Base-by-base conservation (phyloP, 2,329 filamentous ascomycete genomes). In the Neonectria faginata region DNA sequence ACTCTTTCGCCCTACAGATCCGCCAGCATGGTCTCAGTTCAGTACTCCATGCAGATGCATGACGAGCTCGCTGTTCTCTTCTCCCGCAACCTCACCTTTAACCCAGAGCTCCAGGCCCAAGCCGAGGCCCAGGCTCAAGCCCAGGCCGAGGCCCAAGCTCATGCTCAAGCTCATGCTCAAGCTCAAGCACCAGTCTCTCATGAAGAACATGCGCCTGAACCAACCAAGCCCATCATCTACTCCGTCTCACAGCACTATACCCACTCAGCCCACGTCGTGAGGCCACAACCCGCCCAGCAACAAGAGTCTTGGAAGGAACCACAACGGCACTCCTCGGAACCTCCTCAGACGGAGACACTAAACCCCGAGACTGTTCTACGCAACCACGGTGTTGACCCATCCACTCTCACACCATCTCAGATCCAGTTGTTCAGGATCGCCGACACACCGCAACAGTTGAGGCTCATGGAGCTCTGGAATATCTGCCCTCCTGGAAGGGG, bases 41-140 rank as follows among this genome's bases (percentile, higher is more conserved):
- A 79, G 58, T 56, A 70, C 57, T 83, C 80, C 67, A 86, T 87
- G 82, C 88, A 91, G 79, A 86, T 89, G 73, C 89, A 94, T 76
- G 92, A 97, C 68, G 94, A 97, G 71, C 90, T 97, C 39, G 87
- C 91, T n/a, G 83, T 87, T 64, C 89, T 97, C 73, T 94, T 97
- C 79, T 86, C 91, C 56, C 89, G 88, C 70, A 92, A 92, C 76
- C 86, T 97, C 79, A 91, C 85, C 58, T 85, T 96, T 70, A 81
- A 84, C 67, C 80, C 83, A 5, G 78, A 81, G 55, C 73, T 73
- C 8, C 71, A 74, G 50, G 61, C 64, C 11, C 56, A 68, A 2
- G 58, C 62, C 8, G 62, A 70, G 44, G 70, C 62, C 20, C 66
- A 70, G 44, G 70, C 62, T 18, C 66, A 51, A 3, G 47, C 47